These are phyloP conservation scores for Cinchona pubescens DNA, from an alignment of 257 asterid species.

Conservation along the genomic window DNA sequence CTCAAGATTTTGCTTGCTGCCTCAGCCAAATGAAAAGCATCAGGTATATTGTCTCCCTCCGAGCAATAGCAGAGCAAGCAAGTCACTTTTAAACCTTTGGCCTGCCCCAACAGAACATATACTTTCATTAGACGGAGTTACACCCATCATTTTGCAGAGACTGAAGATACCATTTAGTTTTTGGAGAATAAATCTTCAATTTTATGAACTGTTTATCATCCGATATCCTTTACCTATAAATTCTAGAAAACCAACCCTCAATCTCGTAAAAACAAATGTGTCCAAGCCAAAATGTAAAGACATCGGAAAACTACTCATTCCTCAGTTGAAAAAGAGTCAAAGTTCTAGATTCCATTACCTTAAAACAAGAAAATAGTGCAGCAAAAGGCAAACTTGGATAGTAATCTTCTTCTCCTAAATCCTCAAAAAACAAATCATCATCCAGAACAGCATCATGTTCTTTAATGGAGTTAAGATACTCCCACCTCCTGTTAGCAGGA, in stretches of 20 bases:
- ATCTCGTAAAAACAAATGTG: not conserved
- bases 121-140: not conserved
- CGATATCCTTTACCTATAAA: not conserved
- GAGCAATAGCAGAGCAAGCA: slow-evolving; percentile 93
- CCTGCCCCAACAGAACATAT: slow-evolving; percentile 43
- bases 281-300: not conserved
- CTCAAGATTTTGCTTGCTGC: slow-evolving; percentile 65
- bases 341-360: slow-evolving; percentile 46
- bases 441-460: slow-evolving; percentile 43
- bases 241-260: not conserved
- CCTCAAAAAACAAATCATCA: slow-evolving; percentile 65
- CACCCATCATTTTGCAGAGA: not conserved
- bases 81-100: slow-evolving; percentile 82
- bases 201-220: not conserved
- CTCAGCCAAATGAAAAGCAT: slow-evolving; percentile 83
- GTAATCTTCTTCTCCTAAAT: slow-evolving; percentile 83
- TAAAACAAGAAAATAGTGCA: slow-evolving; percentile 85
- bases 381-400: slow-evolving; percentile 90
- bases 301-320: not conserved
- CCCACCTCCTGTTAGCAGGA: slow-evolving; percentile 67
- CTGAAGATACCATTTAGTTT: not conserved
- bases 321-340: not conserved
- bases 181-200: not conserved
- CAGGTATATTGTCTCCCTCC: slow-evolving; percentile 93
- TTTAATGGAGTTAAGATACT: slow-evolving; percentile 55